Evolutionary conservation across 2,329 filamentous ascomycete species (phyloP).

Genomic region (Claviceps sp.): DNA sequence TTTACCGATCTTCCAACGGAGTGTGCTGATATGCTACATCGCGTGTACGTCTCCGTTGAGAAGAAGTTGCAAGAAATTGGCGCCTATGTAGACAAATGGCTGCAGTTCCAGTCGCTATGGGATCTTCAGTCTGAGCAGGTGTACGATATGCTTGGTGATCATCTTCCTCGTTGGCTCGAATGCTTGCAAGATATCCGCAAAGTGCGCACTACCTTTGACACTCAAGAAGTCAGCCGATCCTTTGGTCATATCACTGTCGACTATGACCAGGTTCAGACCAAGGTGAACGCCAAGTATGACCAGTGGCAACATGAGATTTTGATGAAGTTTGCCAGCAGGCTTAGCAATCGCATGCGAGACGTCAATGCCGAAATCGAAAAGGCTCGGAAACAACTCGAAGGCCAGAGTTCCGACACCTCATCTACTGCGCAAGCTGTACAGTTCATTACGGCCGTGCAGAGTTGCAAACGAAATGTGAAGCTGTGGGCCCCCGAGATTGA

Average conservation of each 20-base stretch:
- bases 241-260: constrained; percentile 94
- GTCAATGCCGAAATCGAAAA: constrained; percentile 86
- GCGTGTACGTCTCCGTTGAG: constrained; percentile 75
- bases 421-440: constrained; percentile 95
- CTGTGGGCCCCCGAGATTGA: constrained; percentile 93
- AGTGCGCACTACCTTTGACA: constrained; percentile 91
- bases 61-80: constrained; percentile 68
- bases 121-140: constrained; percentile 93
- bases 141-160: constrained; percentile 80
- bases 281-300: constrained; percentile 98
- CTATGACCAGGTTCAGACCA: constrained; percentile 96
- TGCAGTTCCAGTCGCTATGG: constrained; percentile 97
- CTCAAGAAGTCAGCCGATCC: constrained; percentile 79
- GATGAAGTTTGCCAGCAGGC: constrained; percentile 78
- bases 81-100: constrained; percentile 89
- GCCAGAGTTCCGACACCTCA: constrained; percentile 81
- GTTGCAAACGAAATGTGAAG: constrained; percentile 87
- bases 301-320: constrained; percentile 98
- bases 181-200: constrained; percentile 95
- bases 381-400: constrained; percentile 78
- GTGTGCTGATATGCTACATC: constrained; percentile 65
- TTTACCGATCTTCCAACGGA: constrained; percentile 77
- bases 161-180: constrained; percentile 86
- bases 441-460: constrained; percentile 96
- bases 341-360: constrained; percentile 83